Evolutionary conservation across 73 alveolate genomes (phyloP).

Genomic region (Halteria grandinella): DNA sequence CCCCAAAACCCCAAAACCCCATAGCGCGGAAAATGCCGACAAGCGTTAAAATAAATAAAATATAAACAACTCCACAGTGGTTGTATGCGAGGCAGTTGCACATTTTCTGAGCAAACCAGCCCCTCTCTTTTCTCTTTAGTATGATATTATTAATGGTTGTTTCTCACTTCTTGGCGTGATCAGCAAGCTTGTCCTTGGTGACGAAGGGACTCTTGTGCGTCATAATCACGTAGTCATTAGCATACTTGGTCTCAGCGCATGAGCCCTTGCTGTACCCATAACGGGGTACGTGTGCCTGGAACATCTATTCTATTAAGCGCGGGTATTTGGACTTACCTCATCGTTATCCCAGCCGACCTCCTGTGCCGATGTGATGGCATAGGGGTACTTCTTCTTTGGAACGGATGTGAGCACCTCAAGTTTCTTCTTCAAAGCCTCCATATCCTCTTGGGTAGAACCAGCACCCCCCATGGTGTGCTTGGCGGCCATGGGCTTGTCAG

Average conservation of each 20-base stretch:
- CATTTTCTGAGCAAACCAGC: too few species aligned
- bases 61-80: too few species aligned
- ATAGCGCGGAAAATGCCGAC: too few species aligned
- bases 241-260: slow-evolving; percentile 75
- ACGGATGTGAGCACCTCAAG: slow-evolving; percentile 63
- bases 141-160: neutral
- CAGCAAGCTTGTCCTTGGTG: too few species aligned
- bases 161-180: neutral
- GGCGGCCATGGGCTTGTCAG: slow-evolving; percentile 71
- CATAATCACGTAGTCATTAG: slow-evolving; percentile 71
- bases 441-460: slow-evolving; percentile 49
- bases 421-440: slow-evolving; percentile 51
- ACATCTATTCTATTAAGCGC: too few species aligned
- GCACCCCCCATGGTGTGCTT: neutral
- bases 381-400: slow-evolving; percentile 70
- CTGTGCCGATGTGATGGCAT: slow-evolving; percentile 67
- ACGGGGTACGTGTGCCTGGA: slow-evolving; percentile 38
- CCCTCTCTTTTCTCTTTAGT: too few species aligned
- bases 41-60: too few species aligned
- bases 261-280: slow-evolving; percentile 59
- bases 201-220: slow-evolving; percentile 71
- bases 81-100: too few species aligned
- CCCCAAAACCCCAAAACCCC: too few species aligned
- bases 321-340: slow-evolving; percentile 24
- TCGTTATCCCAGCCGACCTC: slow-evolving; percentile 80